These are phyloP conservation scores for Aspergillus quadricinctus DNA, from an alignment of 2,329 filamentous ascomycete species.

Conservation along the genomic window DNA sequence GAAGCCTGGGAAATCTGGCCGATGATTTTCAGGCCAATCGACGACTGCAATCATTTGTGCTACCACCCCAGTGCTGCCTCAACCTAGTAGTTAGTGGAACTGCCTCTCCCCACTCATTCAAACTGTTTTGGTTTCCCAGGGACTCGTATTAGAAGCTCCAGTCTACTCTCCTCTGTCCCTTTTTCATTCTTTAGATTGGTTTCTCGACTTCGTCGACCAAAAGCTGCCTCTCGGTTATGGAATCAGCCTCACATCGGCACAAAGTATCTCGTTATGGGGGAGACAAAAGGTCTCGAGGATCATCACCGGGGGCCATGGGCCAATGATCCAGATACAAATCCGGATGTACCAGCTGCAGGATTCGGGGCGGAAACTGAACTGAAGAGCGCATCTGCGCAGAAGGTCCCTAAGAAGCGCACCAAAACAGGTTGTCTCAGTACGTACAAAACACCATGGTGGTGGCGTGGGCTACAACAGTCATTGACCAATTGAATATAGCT, in stretches of 20 bases:
- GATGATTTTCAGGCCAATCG: not conserved
- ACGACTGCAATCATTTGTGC: not conserved
- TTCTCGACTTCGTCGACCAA: not conserved
- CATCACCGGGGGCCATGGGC: not conserved
- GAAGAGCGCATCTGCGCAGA: slow-evolving; percentile 20
- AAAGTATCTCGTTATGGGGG: not conserved
- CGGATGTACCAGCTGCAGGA: slow-evolving; percentile 1
- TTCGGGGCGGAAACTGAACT: slow-evolving; percentile 10
- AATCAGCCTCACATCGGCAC: not conserved
- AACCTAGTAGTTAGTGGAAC: not conserved
- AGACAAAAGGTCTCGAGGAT: not conserved
- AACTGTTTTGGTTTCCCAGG: not conserved
- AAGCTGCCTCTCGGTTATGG: not conserved
- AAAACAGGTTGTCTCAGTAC: slow-evolving; percentile 90
- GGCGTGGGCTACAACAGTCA: slow-evolving; percentile 1
- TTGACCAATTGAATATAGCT: slow-evolving; percentile 48
- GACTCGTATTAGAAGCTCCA: not conserved
- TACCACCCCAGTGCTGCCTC: not conserved
- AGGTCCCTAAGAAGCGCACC: slow-evolving; percentile 61
- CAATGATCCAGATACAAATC: slow-evolving; percentile 3
- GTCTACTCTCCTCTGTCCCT: not conserved
- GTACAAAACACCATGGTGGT: slow-evolving; percentile 30
- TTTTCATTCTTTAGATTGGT: not conserved
- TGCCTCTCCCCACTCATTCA: not conserved
- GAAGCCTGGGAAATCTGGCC: not conserved